A percentile compares a stretch with the other conserved stretches of the same genome.
phyloP scores from a whole-genome alignment of 2,329 filamentous ascomycete species.

The Sporothrix variecibatus region DNA sequence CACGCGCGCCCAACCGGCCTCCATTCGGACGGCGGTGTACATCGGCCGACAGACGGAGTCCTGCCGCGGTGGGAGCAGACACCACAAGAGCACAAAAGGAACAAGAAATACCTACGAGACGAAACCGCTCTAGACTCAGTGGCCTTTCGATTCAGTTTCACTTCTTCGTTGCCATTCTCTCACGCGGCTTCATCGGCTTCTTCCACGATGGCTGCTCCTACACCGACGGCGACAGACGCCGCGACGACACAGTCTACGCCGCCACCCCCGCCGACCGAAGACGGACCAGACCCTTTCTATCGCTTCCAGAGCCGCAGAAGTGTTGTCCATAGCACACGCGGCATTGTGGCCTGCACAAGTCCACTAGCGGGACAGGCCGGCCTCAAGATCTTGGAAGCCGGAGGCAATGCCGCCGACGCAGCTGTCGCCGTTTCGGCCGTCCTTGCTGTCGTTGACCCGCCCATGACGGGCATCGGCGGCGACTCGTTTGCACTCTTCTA shows the following conservation, averaged over 20 bases:
- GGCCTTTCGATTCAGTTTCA: background rate
- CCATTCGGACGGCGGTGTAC: background rate
- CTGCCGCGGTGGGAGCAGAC: background rate
- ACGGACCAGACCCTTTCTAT: constrained; percentile 29
- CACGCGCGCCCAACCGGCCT: background rate
- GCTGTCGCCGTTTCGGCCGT: constrained; percentile 86
- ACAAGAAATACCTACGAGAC: background rate
- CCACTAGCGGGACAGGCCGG: constrained; percentile 85
- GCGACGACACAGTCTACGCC: background rate
- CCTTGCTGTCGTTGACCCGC: constrained; percentile 89
- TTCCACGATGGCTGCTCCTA: background rate
- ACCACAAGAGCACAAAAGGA: background rate
- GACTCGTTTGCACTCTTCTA: constrained; percentile 95
- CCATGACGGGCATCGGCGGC: constrained; percentile 87
- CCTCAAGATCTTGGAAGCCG: constrained; percentile 73
- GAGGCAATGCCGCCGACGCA: constrained; percentile 92
- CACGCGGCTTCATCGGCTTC: background rate
- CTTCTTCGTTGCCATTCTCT: background rate
- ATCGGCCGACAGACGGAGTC: background rate
- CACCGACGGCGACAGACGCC: background rate
- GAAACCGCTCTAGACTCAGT: background rate
- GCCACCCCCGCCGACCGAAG: background rate
- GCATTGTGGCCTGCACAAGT: constrained; percentile 85
- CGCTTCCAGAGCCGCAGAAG: constrained; percentile 70
- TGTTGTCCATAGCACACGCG: constrained; percentile 86